Conservation (phyloP, 176 grass and related monocot species). For the Tuctoria greenei region DNA sequence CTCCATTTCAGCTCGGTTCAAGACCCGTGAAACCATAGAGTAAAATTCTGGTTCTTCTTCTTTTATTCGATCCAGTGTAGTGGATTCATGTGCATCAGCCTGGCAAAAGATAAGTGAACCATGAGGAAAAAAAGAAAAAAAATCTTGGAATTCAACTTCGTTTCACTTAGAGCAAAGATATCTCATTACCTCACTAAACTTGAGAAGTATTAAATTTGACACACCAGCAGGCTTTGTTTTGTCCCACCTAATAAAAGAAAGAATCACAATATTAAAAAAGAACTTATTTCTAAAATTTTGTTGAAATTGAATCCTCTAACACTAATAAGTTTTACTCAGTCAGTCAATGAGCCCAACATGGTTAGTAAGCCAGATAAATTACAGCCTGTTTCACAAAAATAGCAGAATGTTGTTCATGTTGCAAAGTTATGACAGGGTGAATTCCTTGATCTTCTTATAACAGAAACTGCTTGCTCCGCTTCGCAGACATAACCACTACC, state of each 20-base stretch:
- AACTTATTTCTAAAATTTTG: neutral
- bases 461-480: neutral
- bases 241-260: constrained; percentile 73
- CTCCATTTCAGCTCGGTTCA: constrained; percentile 67
- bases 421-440: neutral
- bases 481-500: neutral
- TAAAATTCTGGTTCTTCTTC: constrained; percentile 74
- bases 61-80: constrained; percentile 57
- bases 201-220: constrained; percentile 86
- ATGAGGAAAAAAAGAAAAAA: constrained; percentile 14
- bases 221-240: constrained; percentile 78
- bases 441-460: neutral
- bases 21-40: constrained; percentile 51
- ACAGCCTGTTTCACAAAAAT: neutral
- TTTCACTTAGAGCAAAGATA: neutral
- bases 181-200: constrained; percentile 78
- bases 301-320: neutral
- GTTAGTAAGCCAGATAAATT: neutral
- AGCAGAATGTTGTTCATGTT: neutral
- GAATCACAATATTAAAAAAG: constrained; percentile 2
- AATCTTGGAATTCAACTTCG: neutral
- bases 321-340: neutral
- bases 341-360: neutral
- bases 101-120: constrained; percentile 27
- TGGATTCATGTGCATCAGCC: constrained; percentile 83